Evolutionary conservation across 768 basidiomycete species (phyloP), one percentile per base, ranked within the genome.

Genomic region (Calocybe indica): DNA sequence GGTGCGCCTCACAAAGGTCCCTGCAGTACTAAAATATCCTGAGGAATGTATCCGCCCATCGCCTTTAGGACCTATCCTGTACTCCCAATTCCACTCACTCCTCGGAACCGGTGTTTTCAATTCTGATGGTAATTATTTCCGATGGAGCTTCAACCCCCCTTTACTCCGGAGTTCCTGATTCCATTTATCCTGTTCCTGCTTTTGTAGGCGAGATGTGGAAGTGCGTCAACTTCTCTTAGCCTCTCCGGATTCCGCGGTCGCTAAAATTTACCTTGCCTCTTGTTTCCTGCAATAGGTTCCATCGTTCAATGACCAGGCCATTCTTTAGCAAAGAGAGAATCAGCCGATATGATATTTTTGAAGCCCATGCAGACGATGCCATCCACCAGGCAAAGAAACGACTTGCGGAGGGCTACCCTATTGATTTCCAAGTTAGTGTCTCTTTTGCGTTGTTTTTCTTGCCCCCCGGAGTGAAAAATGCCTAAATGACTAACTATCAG

Each of bases 131-230:
- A 52, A 10, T 64, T 54, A 6, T 41, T 32, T 38, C 10, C 14
- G 33, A 29, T 40, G 12, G 56, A 48, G 34, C 34, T 30, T 37
- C 40, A 15, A 37, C 14, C 14, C 3, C 31, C 41, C 1, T 48
- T 48, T 22, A 22, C 22, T 22, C 22, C 22, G 22, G 22, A 22
- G 22, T 22, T 22, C 22, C 22, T 22, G 22, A 22, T 22, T 22
- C 22, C 22, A 22, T 22, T 22, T 22, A 22, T 22, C 22, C 4
- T 22, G 22, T 22, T 22, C 22, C 3, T 42, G 44, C 5, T 12
- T 12, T 30, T 46, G 3, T 39, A 82, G 82, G 82, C n/a, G 79
- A 83, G 1, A 70, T 78, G 62, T 87, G 85, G 85, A 87, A 81
- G 80, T 83, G 55, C 51, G 73, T 58, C 31, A 6, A 40, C 29